phyloP scores from a whole-genome alignment of 192 early-diverging fungal genomes.

The Geranomyces michiganensis region DNA sequence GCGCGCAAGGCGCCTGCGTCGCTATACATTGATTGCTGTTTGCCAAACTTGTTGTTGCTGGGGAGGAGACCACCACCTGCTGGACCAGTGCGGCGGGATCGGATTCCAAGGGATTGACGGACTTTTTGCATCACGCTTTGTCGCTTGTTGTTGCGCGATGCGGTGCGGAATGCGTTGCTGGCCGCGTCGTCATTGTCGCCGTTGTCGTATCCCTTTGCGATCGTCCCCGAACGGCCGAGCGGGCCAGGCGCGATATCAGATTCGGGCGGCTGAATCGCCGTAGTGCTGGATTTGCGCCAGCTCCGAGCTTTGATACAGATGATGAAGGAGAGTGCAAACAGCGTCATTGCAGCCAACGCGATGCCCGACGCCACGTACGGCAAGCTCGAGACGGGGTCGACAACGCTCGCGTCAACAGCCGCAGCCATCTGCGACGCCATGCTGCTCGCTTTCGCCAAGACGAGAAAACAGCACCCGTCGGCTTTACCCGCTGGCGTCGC shows the following conservation, averaged over 20 bases:
- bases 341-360: slow-evolving; percentile 33
- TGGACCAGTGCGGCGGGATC: not conserved
- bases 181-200: not conserved
- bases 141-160: not conserved
- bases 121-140: slow-evolving; percentile 11
- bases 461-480: slow-evolving; percentile 13
- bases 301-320: slow-evolving; percentile 18
- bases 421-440: not conserved
- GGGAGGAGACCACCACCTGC: not conserved
- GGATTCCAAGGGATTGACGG: slow-evolving; percentile 23
- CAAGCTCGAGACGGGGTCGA: slow-evolving; percentile 21
- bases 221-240: not conserved
- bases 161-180: not conserved
- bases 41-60: not conserved
- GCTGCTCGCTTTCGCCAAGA: slow-evolving; percentile 1
- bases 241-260: slow-evolving; percentile 19
- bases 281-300: slow-evolving; percentile 28
- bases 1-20: not conserved
- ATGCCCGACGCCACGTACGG: slow-evolving; percentile 41
- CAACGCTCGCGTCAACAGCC: not conserved
- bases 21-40: slow-evolving; percentile 16
- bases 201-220: slow-evolving; percentile 7
- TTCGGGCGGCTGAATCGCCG: slow-evolving; percentile 29
- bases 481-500: slow-evolving; percentile 3
- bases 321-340: slow-evolving; percentile 29